Evolutionary conservation across 257 asterid genomes (phyloP).

Genomic region (Handroanthus guayacan): DNA sequence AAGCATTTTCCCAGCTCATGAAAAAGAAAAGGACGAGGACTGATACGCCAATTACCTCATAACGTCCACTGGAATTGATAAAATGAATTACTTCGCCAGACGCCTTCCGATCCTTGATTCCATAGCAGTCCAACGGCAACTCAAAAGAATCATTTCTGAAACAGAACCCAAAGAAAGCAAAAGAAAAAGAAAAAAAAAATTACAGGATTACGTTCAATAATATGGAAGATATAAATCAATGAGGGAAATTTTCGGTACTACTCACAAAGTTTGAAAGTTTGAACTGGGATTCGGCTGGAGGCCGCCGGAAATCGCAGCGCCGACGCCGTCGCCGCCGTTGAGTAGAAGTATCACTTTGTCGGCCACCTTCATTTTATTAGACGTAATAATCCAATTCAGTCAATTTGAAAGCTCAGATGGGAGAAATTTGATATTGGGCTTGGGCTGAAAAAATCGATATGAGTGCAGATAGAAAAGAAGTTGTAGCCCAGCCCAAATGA

Average conservation of each 20-base stretch:
- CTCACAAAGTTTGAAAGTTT: slow-evolving; percentile 54
- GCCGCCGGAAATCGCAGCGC: slow-evolving; percentile 57
- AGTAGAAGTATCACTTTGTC: slow-evolving; percentile 63
- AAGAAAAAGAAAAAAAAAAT: neutral
- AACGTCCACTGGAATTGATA: slow-evolving; percentile 48
- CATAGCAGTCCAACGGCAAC: slow-evolving; percentile 66
- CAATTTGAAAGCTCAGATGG: neutral
- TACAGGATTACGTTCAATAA: neutral
- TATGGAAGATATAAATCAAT: neutral
- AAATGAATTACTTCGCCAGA: slow-evolving; percentile 65
- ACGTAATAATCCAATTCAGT: neutral
- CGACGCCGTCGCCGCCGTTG: slow-evolving; percentile 63
- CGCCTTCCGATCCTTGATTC: slow-evolving; percentile 63
- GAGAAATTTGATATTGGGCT: slow-evolving; percentile 14
- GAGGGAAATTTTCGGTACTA: neutral
- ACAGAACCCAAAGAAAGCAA: neutral
- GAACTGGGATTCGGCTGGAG: slow-evolving; percentile 59
- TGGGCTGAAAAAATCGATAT: neutral
- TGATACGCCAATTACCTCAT: slow-evolving; percentile 53
- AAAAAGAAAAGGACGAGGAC: neutral
- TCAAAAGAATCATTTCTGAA: slow-evolving; percentile 69
- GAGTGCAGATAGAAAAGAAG: neutral
- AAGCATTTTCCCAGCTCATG: slow-evolving; percentile 19
- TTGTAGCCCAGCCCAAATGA: neutral
- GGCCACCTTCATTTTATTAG: slow-evolving; percentile 61